Evolutionary conservation across 257 asterid genomes (phyloP).

Genomic region (Jasminum sambac): DNA sequence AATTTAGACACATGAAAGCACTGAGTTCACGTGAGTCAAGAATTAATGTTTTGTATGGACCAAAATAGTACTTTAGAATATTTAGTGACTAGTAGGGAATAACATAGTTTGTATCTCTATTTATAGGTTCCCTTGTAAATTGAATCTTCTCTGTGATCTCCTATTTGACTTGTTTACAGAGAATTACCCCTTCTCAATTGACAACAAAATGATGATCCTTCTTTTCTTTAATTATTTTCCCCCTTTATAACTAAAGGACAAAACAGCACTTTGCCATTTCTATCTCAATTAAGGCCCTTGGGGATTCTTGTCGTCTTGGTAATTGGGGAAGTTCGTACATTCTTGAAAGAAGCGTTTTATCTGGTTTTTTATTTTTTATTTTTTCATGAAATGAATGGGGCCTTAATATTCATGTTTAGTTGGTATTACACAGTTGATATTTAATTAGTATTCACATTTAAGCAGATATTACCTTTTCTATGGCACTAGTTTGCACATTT

Average conservation of each 20-base stretch:
- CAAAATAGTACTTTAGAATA: too few species aligned
- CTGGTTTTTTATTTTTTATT: too few species aligned
- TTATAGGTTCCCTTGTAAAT: too few species aligned
- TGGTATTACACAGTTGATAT: not conserved
- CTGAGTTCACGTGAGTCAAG: not conserved
- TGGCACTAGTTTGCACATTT: not conserved
- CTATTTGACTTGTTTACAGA: not conserved
- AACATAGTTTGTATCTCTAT: too few species aligned
- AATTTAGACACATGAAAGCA: not conserved
- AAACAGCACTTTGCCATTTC: not conserved
- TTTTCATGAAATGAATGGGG: too few species aligned
- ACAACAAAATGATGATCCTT: not conserved
- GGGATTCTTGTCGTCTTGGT: not conserved
- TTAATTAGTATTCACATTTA: not conserved
- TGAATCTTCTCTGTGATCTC: not conserved
- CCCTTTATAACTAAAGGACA: not conserved
- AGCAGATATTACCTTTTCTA: not conserved
- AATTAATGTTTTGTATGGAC: too few species aligned
- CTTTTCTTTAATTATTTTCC: too few species aligned
- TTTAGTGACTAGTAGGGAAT: too few species aligned
- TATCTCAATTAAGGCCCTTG: not conserved
- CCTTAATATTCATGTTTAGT: not conserved
- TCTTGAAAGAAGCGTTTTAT: too few species aligned
- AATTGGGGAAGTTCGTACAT: slow-evolving; percentile 1
- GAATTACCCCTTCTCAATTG: not conserved